A percentile compares a stretch with the other conserved stretches of the same genome.
These are phyloP conservation scores for Ceratobasidium sp. DNA, from an alignment of 1,284 basidiomycete genomes.

Conservation along the genomic window DNA sequence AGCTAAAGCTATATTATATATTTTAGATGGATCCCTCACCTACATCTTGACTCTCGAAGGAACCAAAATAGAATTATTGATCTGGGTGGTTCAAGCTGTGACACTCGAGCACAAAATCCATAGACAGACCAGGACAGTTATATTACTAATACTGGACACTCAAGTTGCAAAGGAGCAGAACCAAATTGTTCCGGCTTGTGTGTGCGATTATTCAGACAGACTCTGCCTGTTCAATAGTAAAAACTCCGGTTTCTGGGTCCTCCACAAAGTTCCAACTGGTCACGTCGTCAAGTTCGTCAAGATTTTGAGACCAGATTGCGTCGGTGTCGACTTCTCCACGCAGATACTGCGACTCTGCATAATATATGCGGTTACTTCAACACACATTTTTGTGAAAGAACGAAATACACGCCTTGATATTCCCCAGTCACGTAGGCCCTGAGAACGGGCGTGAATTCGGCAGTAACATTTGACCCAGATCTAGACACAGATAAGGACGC, in stretches of 20 bases:
- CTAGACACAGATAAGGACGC: background rate
- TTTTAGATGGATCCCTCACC: too few relatives aligned
- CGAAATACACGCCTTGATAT: background rate
- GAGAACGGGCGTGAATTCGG: constrained; percentile 1
- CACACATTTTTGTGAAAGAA: background rate
- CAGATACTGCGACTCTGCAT: constrained; percentile 9
- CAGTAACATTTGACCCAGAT: background rate
- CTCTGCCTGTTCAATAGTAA: constrained; percentile 7
- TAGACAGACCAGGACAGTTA: too few relatives aligned
- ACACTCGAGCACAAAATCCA: too few relatives aligned
- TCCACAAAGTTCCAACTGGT: constrained; percentile 39
- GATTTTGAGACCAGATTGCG: constrained; percentile 27
- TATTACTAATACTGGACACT: too few relatives aligned
- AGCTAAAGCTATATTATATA: too few relatives aligned
- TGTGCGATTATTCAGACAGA: background rate
- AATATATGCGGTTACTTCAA: background rate
- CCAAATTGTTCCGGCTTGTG: too few relatives aligned
- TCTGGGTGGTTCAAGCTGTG: too few relatives aligned
- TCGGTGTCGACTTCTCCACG: constrained; percentile 30
- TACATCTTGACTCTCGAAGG: too few relatives aligned
- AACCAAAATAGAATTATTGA: too few relatives aligned
- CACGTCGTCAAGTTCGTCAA: constrained; percentile 33
- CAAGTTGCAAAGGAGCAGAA: too few relatives aligned
- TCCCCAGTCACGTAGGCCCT: constrained; percentile 11
- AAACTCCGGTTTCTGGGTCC: constrained; percentile 20